Base-by-base conservation (phyloP, 2,329 filamentous ascomycete species). In the Paecilomyces sp. region DNA sequence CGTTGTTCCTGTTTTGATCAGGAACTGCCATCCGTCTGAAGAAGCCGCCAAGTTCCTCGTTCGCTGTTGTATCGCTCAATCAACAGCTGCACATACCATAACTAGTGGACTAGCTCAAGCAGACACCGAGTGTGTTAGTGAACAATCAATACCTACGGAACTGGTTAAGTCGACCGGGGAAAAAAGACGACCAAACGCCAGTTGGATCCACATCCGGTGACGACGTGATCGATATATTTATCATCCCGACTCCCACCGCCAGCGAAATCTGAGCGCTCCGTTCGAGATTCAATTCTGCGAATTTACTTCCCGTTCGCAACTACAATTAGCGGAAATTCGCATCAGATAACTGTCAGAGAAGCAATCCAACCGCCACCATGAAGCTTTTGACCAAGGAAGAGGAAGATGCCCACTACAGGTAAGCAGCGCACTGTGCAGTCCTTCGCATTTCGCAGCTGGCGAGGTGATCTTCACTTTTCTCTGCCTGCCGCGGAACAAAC, bases 361-460 rank as follows among this genome's bases (percentile, higher is more conserved):
- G n/a, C 41, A 22, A 47, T 9, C 57, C 58, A 57, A 62, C 65
- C 66, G 65, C 68, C 76, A 82, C 56, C 64, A 99, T 97, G 94
- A 97, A 97, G 88, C 82, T 97, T 72, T 84, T 97, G 74, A 95
- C 90, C 69, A 91, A 93, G 75, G 91, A 97, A 85, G 91, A 97
- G 80, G 92, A 97, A 79, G 75, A 82, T 62, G 90, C 85, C 58
- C 92, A 97, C 83, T 96, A 95, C 84, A 79, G 82, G 84, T 86
- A 77, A 56, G 78, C 65, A 15, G n/a, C 8, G 15, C 33, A 13
- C 9, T 4, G 22, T 33, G 30, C 31, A n/a, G 12, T 13, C 28
- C 24, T 31, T 31, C 25, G 22, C 30, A 3, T 53, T 15, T 15
- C 7, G 25, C 25, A 28, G 6, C 25, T 1, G 36, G 36, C 31